Evolutionary conservation across 2,329 filamentous ascomycete species (phyloP).

Genomic region (Pyricularia sp.): DNA sequence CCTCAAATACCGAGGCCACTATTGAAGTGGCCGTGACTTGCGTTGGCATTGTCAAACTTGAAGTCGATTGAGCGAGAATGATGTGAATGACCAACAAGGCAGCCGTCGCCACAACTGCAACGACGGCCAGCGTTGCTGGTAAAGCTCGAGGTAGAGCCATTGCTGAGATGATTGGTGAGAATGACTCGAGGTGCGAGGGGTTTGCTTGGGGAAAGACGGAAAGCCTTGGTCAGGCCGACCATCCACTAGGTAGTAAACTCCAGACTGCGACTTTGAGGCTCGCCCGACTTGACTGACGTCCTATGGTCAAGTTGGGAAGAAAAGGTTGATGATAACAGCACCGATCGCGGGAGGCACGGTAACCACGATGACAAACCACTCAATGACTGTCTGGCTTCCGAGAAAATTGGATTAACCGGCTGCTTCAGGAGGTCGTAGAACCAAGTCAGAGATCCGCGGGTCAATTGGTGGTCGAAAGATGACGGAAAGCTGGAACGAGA

Average conservation of each 20-base stretch:
- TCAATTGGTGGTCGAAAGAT: background rate
- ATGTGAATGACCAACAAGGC: constrained; percentile 26
- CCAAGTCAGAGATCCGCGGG: background rate
- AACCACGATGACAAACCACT: background rate
- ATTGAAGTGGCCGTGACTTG: constrained; percentile 22
- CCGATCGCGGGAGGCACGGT: background rate
- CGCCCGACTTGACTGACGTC: background rate
- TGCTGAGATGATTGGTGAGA: background rate
- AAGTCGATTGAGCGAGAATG: constrained; percentile 23
- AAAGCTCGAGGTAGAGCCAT: constrained; percentile 17
- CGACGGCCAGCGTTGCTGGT: constrained; percentile 21
- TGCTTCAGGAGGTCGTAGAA: background rate
- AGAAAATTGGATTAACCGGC: background rate
- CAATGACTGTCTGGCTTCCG: background rate
- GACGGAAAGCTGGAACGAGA: background rate
- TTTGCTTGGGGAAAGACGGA: background rate
- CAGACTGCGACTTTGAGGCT: background rate
- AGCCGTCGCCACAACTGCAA: constrained; percentile 24
- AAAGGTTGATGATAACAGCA: background rate
- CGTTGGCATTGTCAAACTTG: constrained; percentile 15
- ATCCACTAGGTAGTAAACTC: background rate
- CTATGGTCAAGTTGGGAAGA: background rate
- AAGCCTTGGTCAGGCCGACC: background rate
- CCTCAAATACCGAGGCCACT: constrained; percentile 24
- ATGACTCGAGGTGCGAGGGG: background rate